Conservation (phyloP, 2,329 filamentous ascomycete genomes). For the Colletotrichum sansevieriae region DNA sequence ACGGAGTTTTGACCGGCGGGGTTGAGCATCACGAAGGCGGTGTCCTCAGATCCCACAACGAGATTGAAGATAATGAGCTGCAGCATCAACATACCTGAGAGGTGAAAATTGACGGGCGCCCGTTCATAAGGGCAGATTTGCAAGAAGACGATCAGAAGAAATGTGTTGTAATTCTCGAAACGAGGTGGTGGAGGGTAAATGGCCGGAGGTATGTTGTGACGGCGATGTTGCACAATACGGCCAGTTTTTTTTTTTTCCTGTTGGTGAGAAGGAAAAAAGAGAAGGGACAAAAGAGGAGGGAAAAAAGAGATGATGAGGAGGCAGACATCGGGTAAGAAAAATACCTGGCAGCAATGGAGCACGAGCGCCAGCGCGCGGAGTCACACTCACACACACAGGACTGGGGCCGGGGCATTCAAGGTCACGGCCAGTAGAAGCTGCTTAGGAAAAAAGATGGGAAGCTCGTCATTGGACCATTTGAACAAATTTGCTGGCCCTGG, state of each 20-base stretch:
- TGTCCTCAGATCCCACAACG: constrained; percentile 17
- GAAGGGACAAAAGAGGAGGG: constrained; percentile 35
- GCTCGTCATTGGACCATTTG: constrained; percentile 42
- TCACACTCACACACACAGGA: constrained; percentile 26
- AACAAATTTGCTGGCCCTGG: constrained; percentile 25
- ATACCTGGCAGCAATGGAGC: constrained; percentile 12
- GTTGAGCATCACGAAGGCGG: constrained; percentile 30
- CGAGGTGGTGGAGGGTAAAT: constrained; percentile 38
- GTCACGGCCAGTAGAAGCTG: constrained; percentile 23
- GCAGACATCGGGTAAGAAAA: constrained; percentile 36
- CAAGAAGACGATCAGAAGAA: constrained; percentile 49
- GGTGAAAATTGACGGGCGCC: constrained; percentile 86
- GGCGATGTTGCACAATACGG: constrained; percentile 28
- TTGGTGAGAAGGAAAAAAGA: constrained; percentile 7
- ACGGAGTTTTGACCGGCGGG: constrained; percentile 35
- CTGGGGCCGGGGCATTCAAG: not conserved
- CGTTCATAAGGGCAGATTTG: constrained; percentile 83
- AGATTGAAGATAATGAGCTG: not conserved
- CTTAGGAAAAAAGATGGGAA: constrained; percentile 34
- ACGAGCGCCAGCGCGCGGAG: constrained; percentile 28
- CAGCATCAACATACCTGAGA: constrained; percentile 75
- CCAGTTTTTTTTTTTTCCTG: constrained; percentile 23
- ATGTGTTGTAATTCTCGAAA: constrained; percentile 40
- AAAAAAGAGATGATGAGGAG: constrained; percentile 40
- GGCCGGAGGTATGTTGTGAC: constrained; percentile 37